A percentile compares a stretch with the other conserved stretches of the same genome.
phyloP scores from a whole-genome alignment of 2,329 filamentous ascomycete species.

The Geoglossum cookeanum region DNA sequence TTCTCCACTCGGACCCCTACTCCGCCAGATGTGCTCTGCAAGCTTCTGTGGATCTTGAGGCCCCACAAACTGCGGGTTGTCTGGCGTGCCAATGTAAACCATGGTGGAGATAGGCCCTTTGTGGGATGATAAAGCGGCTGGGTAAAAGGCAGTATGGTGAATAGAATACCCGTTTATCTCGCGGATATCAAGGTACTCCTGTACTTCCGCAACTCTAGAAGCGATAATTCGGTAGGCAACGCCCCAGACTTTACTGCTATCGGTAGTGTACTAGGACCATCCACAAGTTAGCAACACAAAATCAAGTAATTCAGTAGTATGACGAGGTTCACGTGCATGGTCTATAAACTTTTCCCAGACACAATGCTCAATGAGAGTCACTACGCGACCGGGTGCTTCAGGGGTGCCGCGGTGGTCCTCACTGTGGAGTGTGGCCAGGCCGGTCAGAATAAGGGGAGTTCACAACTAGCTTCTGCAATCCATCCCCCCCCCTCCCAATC shows the following conservation, averaged over 20 bases:
- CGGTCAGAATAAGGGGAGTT: neutral
- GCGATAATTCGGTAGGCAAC: slow-evolving; percentile 72
- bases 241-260: slow-evolving; percentile 62
- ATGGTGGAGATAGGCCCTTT: slow-evolving; percentile 24
- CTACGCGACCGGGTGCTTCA: slow-evolving; percentile 70
- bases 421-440: slow-evolving; percentile 27
- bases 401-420: slow-evolving; percentile 91
- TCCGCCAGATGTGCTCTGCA: slow-evolving; percentile 61
- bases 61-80: slow-evolving; percentile 81
- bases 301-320: neutral
- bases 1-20: slow-evolving; percentile 65
- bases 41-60: slow-evolving; percentile 60
- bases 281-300: neutral
- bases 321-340: slow-evolving; percentile 28
- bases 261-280: slow-evolving; percentile 31
- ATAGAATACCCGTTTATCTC: slow-evolving; percentile 97
- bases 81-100: slow-evolving; percentile 86
- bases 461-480: neutral
- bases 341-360: slow-evolving; percentile 63
- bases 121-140: slow-evolving; percentile 18
- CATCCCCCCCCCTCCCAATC: neutral
- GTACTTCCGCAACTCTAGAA: slow-evolving; percentile 57
- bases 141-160: slow-evolving; percentile 68
- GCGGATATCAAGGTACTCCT: slow-evolving; percentile 79
- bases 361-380: slow-evolving; percentile 69